A percentile compares a stretch with the other conserved stretches of the same genome.
phyloP scores from a whole-genome alignment of 139 green algal genomes.

The Auxenochlorella pyrenoidosa region DNA sequence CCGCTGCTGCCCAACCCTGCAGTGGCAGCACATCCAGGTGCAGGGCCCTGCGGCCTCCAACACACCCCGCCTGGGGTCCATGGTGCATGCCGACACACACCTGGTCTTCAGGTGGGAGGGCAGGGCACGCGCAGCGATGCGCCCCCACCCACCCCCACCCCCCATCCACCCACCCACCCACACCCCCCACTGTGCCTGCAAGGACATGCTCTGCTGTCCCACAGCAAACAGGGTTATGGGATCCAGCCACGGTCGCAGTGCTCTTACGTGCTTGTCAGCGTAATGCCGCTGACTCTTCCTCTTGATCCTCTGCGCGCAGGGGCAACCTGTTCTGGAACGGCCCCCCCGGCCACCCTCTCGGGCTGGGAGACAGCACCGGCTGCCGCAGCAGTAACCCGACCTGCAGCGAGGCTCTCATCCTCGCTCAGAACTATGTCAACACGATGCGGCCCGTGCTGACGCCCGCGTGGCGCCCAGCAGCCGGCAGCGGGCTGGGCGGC shows the following conservation, averaged over 20 bases:
- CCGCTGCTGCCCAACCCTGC: too few species aligned
- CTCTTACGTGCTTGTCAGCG: too few species aligned
- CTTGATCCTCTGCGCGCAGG: too few species aligned
- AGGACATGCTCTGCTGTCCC: too few species aligned
- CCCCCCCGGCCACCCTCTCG: background rate
- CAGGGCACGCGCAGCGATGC: too few species aligned
- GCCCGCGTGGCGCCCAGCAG: background rate
- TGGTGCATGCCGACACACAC: background rate
- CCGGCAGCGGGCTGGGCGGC: background rate
- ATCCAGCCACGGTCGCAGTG: too few species aligned
- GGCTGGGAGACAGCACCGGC: background rate
- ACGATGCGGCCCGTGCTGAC: background rate
- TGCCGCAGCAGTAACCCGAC: background rate
- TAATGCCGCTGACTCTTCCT: too few species aligned
- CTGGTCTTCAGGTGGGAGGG: background rate
- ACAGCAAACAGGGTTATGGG: too few species aligned
- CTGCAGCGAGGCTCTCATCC: background rate
- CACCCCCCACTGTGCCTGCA: too few species aligned
- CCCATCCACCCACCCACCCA: background rate
- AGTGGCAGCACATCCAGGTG: constrained; percentile 12
- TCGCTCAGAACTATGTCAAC: background rate
- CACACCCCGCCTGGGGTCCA: background rate
- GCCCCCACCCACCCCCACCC: background rate
- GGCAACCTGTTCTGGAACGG: constrained; percentile 8
- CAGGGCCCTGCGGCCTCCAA: background rate